Percentiles rank a stretch among this genome's conserved stretches.
Conservation (phyloP, 805 yeast genomes). For the Candida lessepsii region DNA sequence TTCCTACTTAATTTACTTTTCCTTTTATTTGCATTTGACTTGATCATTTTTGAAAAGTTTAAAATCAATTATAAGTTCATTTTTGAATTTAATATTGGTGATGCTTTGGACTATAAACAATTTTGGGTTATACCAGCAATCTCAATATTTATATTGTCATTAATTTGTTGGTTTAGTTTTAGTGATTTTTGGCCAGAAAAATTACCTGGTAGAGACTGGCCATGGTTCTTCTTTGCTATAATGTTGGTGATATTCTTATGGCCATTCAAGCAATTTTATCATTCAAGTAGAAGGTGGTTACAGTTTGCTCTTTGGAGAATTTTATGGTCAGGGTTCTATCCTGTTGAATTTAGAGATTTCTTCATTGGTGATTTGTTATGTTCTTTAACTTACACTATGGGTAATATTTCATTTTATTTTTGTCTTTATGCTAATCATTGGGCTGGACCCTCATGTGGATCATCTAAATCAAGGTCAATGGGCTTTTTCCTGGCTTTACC, state of each 20-base stretch:
- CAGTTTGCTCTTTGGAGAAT: slow-evolving; percentile 69
- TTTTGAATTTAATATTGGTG: slow-evolving; percentile 77
- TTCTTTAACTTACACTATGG: slow-evolving; percentile 82
- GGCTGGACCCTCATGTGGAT: slow-evolving; percentile 69
- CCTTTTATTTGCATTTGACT: slow-evolving; percentile 63
- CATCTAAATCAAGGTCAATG: slow-evolving; percentile 68
- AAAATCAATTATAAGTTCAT: slow-evolving; percentile 89
- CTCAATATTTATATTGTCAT: slow-evolving; percentile 51
- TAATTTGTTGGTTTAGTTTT: slow-evolving; percentile 77
- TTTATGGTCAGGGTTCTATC: slow-evolving; percentile 78
- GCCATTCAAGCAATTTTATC: slow-evolving; percentile 59
- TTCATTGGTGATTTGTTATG: slow-evolving; percentile 89
- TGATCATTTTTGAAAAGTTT: slow-evolving; percentile 67
- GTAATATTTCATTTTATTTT: slow-evolving; percentile 80
- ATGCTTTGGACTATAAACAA: slow-evolving; percentile 64
- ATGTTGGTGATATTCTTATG: slow-evolving; percentile 48
- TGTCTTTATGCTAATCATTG: slow-evolving; percentile 78
- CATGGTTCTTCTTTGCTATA: slow-evolving; percentile 70
- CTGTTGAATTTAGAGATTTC: slow-evolving; percentile 94
- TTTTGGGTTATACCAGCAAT: slow-evolving; percentile 64
- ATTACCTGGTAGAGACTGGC: slow-evolving; percentile 71
- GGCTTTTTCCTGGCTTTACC: slow-evolving; percentile 88
- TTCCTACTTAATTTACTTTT: slow-evolving; percentile 61
- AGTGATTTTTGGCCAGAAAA: slow-evolving; percentile 59
- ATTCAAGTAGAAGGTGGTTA: slow-evolving; percentile 76